phyloP scores from a whole-genome alignment of 2,329 filamentous ascomycete genomes.

The Phyllosticta capitalensis region DNA sequence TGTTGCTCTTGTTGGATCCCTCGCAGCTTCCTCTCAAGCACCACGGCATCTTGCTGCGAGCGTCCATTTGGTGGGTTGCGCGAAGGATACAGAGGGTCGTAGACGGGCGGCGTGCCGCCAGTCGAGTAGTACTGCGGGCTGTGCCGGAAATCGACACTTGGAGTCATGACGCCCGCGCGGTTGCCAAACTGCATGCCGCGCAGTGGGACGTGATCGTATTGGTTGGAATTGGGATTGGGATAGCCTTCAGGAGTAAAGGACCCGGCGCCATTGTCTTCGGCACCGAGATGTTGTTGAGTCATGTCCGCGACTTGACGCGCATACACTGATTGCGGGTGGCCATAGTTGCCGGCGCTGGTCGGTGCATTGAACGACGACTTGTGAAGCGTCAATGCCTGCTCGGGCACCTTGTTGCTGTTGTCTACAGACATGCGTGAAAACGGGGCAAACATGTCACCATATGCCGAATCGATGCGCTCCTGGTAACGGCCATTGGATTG shows the following conservation, averaged over 20 bases:
- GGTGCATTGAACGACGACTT: slow-evolving; percentile 25
- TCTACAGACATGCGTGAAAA: slow-evolving; percentile 27
- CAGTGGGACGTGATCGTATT: slow-evolving; percentile 28
- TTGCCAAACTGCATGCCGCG: slow-evolving; percentile 34
- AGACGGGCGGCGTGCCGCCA: slow-evolving; percentile 35
- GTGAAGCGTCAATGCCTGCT: slow-evolving; percentile 23
- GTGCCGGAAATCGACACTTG: slow-evolving; percentile 37
- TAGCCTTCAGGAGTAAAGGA: slow-evolving; percentile 29
- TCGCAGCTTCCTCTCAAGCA: slow-evolving; percentile 41
- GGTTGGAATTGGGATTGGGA: slow-evolving; percentile 22
- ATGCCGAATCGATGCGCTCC: slow-evolving; percentile 30
- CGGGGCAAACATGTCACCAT: slow-evolving; percentile 28
- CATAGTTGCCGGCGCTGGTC: slow-evolving; percentile 18
- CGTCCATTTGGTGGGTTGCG: slow-evolving; percentile 26
- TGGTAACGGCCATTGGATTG: slow-evolving; percentile 35
- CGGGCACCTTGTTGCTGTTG: slow-evolving; percentile 19
- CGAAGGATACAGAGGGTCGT: slow-evolving; percentile 34
- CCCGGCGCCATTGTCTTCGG: slow-evolving; percentile 18
- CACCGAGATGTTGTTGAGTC: slow-evolving; percentile 15
- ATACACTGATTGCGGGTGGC: slow-evolving; percentile 16
- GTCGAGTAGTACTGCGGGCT: slow-evolving; percentile 38
- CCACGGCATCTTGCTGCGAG: slow-evolving; percentile 30
- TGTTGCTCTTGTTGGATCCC: slow-evolving; percentile 37
- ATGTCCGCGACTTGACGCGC: slow-evolving; percentile 20
- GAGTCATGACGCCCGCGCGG: slow-evolving; percentile 27